A percentile compares a stretch with the other conserved stretches of the same genome.
Conservation (phyloP, 352 stramenopile species). For the Achlya hypogyna region DNA sequence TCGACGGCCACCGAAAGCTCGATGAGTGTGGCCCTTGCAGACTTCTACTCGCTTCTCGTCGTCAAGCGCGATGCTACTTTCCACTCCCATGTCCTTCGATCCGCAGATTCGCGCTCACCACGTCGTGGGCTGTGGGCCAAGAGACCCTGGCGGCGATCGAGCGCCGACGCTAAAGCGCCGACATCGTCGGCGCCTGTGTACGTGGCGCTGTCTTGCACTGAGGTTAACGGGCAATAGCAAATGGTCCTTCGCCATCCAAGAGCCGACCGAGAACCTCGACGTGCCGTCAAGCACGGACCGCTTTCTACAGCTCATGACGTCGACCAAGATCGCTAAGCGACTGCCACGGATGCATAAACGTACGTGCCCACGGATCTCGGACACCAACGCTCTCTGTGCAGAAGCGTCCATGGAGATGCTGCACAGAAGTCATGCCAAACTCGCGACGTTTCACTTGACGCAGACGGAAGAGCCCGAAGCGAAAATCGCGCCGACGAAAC, state of each 20-base stretch:
- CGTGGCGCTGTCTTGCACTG: not conserved
- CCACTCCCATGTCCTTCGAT: not conserved
- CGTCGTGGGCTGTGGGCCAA: not conserved
- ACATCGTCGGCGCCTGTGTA: not conserved
- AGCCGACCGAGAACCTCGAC: conserved; percentile 7
- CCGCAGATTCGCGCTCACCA: not conserved
- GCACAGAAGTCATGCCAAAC: conserved; percentile 1
- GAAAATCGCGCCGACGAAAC: not conserved
- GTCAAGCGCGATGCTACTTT: not conserved
- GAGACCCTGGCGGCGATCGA: not conserved
- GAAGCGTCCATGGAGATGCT: not conserved
- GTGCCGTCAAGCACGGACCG: conserved; percentile 6
- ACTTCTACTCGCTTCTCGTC: conserved; percentile 8
- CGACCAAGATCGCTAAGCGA: conserved; percentile 15
- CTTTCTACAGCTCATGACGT: conserved; percentile 10
- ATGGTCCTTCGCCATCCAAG: conserved; percentile 16
- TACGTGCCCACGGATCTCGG: not conserved
- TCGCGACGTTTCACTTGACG: not conserved
- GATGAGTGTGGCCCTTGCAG: not conserved
- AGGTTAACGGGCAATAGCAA: not conserved
- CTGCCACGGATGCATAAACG: not conserved
- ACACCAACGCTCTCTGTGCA: not conserved
- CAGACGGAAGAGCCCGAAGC: not conserved
- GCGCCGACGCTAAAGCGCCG: not conserved
- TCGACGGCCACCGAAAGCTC: not conserved